Conservation (phyloP, 768 basidiomycete species). For the Kwoniella newhampshirensis region DNA sequence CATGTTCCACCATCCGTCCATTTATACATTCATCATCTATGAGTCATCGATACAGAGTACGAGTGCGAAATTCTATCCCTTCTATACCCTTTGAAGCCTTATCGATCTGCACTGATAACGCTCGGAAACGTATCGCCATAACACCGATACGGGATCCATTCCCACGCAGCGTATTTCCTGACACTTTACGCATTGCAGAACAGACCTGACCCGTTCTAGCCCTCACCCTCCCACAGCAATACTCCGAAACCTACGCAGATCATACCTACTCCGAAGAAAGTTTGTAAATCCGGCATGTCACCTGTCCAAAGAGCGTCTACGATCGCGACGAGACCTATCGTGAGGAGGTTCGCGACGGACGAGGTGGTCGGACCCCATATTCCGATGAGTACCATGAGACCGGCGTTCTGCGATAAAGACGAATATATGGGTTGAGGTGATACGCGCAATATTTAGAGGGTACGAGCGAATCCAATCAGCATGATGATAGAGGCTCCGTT, state of each 20-base stretch:
- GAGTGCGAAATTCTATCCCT: too few relatives aligned
- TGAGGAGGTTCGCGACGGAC: constrained; percentile 89
- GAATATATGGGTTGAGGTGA: neutral
- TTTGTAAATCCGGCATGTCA: constrained; percentile 67
- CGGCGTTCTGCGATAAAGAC: constrained; percentile 60
- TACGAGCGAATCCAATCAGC: constrained; percentile 4
- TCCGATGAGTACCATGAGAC: constrained; percentile 81
- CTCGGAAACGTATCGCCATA: too few relatives aligned
- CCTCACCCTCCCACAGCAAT: constrained; percentile 56
- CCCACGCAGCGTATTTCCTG: too few relatives aligned
- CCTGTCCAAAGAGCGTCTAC: constrained; percentile 73
- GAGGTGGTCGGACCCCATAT: constrained; percentile 84
- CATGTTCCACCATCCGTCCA: too few relatives aligned
- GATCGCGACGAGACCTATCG: constrained; percentile 81
- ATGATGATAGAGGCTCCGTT: constrained; percentile 17
- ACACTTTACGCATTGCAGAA: neutral
- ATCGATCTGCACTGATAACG: too few relatives aligned
- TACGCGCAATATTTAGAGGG: neutral
- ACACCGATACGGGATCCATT: too few relatives aligned
- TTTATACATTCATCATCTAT: too few relatives aligned
- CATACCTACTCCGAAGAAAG: constrained; percentile 70
- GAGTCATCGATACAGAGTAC: too few relatives aligned
- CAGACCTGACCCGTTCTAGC: constrained; percentile 4
- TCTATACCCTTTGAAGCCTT: too few relatives aligned
- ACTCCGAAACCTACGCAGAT: constrained; percentile 82